These are phyloP conservation scores for Pouteria glomerata DNA, from an alignment of 148 eudicot species.

Conservation along the genomic window DNA sequence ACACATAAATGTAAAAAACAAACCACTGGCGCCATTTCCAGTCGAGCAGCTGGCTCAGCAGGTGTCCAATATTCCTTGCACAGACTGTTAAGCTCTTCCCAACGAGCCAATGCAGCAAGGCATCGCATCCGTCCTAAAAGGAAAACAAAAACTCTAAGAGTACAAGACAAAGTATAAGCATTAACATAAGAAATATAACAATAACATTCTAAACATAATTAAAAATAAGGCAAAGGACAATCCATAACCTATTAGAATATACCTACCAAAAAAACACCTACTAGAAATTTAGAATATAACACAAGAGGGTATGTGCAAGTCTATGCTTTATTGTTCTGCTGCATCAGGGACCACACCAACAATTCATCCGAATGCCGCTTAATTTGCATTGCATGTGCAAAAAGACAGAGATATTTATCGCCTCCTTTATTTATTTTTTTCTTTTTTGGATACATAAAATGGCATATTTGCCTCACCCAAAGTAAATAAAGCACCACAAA, in stretches of 20 bases:
- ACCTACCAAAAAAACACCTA: too few relatives aligned
- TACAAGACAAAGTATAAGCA: not conserved
- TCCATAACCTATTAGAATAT: too few relatives aligned
- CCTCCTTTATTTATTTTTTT: too few relatives aligned
- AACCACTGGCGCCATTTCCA: conserved; percentile 99
- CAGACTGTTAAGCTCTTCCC: conserved; percentile 93
- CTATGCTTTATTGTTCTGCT: not conserved
- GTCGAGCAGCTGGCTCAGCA: conserved; percentile 86
- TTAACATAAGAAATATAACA: not conserved
- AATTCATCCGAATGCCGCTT: too few relatives aligned
- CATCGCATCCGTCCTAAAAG: conserved; percentile 84
- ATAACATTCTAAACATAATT: too few relatives aligned
- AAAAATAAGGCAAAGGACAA: too few relatives aligned
- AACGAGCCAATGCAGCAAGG: conserved; percentile 97
- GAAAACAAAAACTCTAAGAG: not conserved
- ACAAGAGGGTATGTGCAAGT: not conserved
- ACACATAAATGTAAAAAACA: conserved; percentile 10
- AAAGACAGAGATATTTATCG: too few relatives aligned
- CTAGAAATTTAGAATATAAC: not conserved
- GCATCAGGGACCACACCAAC: not conserved
- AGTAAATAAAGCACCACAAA: too few relatives aligned
- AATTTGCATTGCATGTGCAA: too few relatives aligned
- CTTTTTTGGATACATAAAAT: too few relatives aligned
- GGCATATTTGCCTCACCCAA: too few relatives aligned
- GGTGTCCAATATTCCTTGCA: conserved; percentile 94